Evolutionary conservation across 2,329 filamentous ascomycete genomes (phyloP).

Genomic region (Arthroderma uncinatum): DNA sequence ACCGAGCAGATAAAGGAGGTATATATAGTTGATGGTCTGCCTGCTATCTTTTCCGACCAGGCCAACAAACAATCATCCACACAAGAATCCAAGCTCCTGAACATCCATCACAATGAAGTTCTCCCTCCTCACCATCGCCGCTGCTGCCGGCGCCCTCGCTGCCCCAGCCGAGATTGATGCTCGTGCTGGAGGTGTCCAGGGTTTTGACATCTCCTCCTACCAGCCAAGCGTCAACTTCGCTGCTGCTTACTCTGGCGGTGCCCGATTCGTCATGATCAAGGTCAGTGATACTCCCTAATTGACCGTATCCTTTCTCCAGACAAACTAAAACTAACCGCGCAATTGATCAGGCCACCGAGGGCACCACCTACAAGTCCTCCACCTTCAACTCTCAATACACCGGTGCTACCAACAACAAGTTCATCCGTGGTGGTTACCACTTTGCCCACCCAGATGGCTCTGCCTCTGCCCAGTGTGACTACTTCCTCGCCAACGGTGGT

Average conservation of each 20-base stretch:
- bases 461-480: slow-evolving; percentile 41
- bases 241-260: slow-evolving; percentile 30
- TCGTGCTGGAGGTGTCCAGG: slow-evolving; percentile 12
- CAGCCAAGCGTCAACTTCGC: slow-evolving; percentile 32
- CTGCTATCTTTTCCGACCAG: not conserved
- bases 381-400: slow-evolving; percentile 41
- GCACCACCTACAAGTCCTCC: slow-evolving; percentile 38
- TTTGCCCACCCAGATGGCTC: slow-evolving; percentile 42
- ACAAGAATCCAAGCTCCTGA: not conserved
- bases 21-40: not conserved
- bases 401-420: slow-evolving; percentile 40
- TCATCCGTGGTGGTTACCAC: slow-evolving; percentile 49
- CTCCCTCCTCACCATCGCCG: not conserved
- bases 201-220: slow-evolving; percentile 37
- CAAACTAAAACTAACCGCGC: not conserved
- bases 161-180: not conserved
- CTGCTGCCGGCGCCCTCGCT: not conserved
- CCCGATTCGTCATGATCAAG: slow-evolving; percentile 39
- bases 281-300: slow-evolving; percentile 16
- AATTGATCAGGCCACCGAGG: slow-evolving; percentile 39
- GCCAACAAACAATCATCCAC: not conserved
- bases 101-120: slow-evolving; percentile 3
- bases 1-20: not conserved
- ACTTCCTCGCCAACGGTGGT: slow-evolving; percentile 44
- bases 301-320: not conserved